Conservation (phyloP, 345 rosid genomes). For the Pistacia atlantica region DNA sequence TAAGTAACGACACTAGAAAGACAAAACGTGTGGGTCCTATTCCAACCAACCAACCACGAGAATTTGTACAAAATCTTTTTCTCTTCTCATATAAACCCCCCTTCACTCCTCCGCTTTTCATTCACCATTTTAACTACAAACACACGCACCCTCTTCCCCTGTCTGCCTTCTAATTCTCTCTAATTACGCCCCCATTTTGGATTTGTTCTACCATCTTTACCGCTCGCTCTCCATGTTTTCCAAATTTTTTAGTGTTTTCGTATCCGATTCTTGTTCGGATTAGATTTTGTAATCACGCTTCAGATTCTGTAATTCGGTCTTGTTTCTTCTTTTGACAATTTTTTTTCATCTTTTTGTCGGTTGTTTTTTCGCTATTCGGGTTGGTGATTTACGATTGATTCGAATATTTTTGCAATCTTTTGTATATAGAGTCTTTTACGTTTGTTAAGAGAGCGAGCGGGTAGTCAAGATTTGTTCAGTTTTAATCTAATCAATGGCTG, state of each 20-base stretch:
- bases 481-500: constrained; percentile 34
- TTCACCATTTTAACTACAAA: neutral
- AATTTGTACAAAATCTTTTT: constrained; percentile 14
- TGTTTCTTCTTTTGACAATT: constrained; percentile 29
- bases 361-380: neutral
- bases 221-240: constrained; percentile 30
- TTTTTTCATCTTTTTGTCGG: constrained; percentile 35
- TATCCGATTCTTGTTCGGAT: constrained; percentile 56
- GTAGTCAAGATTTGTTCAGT: neutral
- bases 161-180: neutral
- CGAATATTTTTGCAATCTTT: constrained; percentile 15
- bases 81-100: constrained; percentile 24
- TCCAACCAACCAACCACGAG: constrained; percentile 28
- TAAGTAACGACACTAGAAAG: constrained; percentile 39
- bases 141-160: constrained; percentile 10
- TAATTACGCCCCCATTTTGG: constrained; percentile 4
- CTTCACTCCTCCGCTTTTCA: constrained; percentile 6
- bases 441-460: constrained; percentile 40
- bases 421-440: neutral
- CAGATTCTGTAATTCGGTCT: constrained; percentile 32
- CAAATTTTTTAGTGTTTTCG: constrained; percentile 29
- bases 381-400: constrained; percentile 28
- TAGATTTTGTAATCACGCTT: constrained; percentile 23
- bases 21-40: constrained; percentile 38
- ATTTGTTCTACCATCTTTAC: neutral